Conservation (phyloP, 352 stramenopile species). For the Globisporangium solare region DNA sequence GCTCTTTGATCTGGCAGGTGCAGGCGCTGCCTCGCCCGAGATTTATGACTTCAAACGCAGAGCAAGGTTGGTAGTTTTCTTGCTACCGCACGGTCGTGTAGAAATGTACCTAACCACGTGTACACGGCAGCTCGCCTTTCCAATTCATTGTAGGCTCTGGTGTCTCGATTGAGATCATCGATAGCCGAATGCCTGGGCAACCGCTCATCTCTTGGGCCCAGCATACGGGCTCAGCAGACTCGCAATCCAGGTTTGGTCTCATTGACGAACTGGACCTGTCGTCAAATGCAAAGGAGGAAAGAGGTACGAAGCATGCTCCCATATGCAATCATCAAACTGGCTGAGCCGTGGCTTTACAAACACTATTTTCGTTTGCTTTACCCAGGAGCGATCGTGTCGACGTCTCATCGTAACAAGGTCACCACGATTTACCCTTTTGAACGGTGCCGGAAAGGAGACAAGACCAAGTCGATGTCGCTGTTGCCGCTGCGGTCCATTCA, state of each 20-base stretch:
- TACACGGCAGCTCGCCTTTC: conserved; percentile 44
- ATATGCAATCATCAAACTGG: neutral
- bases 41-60: conserved; percentile 69
- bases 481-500: conserved; percentile 33
- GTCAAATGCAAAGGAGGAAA: conserved; percentile 19
- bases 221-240: conserved; percentile 8
- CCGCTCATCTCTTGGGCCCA: conserved; percentile 61
- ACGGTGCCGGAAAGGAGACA: conserved; percentile 19
- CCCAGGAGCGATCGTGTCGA: conserved; percentile 43
- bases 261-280: conserved; percentile 47
- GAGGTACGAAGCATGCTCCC: conserved; percentile 17
- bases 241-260: conserved; percentile 24
- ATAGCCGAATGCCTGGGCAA: conserved; percentile 58
- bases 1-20: conserved; percentile 47
- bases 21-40: conserved; percentile 28
- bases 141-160: conserved; percentile 65
- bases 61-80: conserved; percentile 28
- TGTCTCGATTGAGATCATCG: conserved; percentile 61
- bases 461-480: conserved; percentile 28
- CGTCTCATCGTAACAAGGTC: conserved; percentile 25
- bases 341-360: neutral
- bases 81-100: neutral
- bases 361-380: neutral
- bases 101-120: neutral
- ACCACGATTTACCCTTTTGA: conserved; percentile 49